Percentiles rank a stretch among this genome's conserved stretches.
Conservation (phyloP, 2,329 filamentous ascomycete species). For the Capronia coronata region DNA sequence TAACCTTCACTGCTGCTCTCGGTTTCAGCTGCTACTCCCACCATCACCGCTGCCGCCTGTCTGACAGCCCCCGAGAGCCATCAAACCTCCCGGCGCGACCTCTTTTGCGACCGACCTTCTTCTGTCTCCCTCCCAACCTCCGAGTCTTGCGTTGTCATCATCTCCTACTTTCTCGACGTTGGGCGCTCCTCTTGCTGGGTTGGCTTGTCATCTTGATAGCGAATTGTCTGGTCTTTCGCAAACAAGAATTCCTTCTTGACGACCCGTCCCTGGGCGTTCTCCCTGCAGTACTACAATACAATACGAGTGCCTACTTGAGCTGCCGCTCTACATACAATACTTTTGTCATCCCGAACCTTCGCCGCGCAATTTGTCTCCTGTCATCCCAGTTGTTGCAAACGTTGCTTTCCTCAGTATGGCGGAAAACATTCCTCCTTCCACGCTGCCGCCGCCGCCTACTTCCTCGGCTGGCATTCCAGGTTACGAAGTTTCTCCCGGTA, state of each 20-base stretch:
- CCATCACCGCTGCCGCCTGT: conserved; percentile 13
- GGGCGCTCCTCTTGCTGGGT: conserved; percentile 19
- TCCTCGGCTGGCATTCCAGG: conserved; percentile 62
- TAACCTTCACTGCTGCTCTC: conserved; percentile 26
- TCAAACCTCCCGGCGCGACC: conserved; percentile 17
- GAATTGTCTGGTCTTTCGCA: conserved; percentile 19
- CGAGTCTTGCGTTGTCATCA: conserved; percentile 18
- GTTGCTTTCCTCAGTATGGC: conserved; percentile 54
- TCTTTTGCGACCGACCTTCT: conserved; percentile 15
- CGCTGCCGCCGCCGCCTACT: conserved; percentile 58
- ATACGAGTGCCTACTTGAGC: conserved; percentile 11
- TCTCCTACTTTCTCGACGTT: conserved; percentile 18
- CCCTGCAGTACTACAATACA: conserved; percentile 11
- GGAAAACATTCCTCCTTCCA: conserved; percentile 61
- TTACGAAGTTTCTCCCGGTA: conserved; percentile 64
- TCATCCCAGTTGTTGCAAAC: conserved; percentile 13
- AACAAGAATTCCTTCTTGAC: conserved; percentile 17
- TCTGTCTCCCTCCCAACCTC: conserved; percentile 5
- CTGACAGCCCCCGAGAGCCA: conserved; percentile 2
- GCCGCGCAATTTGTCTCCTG: conserved; percentile 8
- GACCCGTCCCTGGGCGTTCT: conserved; percentile 9
- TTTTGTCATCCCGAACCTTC: conserved; percentile 4
- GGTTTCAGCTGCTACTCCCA: conserved; percentile 20
- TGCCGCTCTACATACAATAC: conserved; percentile 8
- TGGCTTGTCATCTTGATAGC: conserved; percentile 26